Evolutionary conservation across 768 basidiomycete species (phyloP).

Genomic region (Panaeolus cyanescens): DNA sequence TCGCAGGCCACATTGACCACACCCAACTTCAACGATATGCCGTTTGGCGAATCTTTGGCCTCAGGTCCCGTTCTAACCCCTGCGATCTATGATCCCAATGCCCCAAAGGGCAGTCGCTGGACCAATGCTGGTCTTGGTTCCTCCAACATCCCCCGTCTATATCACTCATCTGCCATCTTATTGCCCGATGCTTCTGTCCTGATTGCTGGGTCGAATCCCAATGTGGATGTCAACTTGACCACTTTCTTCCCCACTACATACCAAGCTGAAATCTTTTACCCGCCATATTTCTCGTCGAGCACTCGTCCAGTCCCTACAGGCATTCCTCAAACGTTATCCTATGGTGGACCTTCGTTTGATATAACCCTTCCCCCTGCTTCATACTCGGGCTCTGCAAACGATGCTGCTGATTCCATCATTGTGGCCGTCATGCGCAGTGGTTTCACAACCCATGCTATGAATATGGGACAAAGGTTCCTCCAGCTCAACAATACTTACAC

Average conservation of each 20-base stretch:
- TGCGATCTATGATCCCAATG: constrained; percentile 82
- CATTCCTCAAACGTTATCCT: constrained; percentile 72
- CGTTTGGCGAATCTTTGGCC: constrained; percentile 72
- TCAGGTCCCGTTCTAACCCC: constrained; percentile 78
- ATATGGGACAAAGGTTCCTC: constrained; percentile 82
- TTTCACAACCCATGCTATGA: constrained; percentile 85
- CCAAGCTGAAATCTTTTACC: constrained; percentile 87
- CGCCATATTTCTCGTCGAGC: constrained; percentile 75
- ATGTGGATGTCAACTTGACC: constrained; percentile 74
- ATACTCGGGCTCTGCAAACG: constrained; percentile 67
- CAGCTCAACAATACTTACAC: constrained; percentile 87
- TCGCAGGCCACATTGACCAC: constrained; percentile 57
- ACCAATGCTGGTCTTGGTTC: constrained; percentile 63
- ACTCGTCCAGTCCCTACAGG: constrained; percentile 71
- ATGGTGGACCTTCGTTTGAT: constrained; percentile 84
- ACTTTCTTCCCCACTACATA: constrained; percentile 77
- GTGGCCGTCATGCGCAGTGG: constrained; percentile 84
- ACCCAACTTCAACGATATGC: constrained; percentile 52
- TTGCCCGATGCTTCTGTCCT: constrained; percentile 86
- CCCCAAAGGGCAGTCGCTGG: constrained; percentile 73
- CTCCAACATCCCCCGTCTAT: constrained; percentile 75
- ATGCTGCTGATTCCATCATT: constrained; percentile 71
- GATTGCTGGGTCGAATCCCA: constrained; percentile 93
- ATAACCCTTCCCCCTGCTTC: constrained; percentile 66
- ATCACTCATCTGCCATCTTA: constrained; percentile 91